Percentiles rank a stretch among this genome's conserved stretches.
These are phyloP conservation scores for Colletotrichum tropicicola DNA, from an alignment of 2,329 filamentous ascomycete species.

Conservation along the genomic window DNA sequence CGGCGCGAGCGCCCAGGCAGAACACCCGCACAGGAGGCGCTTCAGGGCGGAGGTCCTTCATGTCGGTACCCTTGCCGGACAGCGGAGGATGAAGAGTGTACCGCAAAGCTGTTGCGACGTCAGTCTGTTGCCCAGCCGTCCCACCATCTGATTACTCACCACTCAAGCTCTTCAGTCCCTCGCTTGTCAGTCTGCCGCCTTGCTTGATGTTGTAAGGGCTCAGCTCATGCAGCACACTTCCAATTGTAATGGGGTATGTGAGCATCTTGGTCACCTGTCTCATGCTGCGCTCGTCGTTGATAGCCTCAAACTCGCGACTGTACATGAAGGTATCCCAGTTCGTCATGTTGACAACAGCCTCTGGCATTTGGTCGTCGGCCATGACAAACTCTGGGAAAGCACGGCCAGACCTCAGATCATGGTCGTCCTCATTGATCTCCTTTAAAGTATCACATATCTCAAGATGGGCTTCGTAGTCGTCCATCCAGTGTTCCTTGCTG, in stretches of 20 bases:
- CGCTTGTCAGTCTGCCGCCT: constrained; percentile 79
- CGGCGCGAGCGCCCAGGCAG: constrained; percentile 93
- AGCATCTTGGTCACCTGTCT: constrained; percentile 91
- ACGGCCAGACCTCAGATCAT: constrained; percentile 89
- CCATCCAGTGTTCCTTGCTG: constrained; percentile 93
- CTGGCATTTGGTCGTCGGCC: constrained; percentile 88
- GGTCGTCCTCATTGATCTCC: constrained; percentile 98
- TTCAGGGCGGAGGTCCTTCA: constrained; percentile 83
- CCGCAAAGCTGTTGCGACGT: constrained; percentile 72
- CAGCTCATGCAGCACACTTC: constrained; percentile 90
- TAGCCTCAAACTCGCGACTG: constrained; percentile 87
- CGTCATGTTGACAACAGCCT: constrained; percentile 94
- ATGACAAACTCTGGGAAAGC: constrained; percentile 96
- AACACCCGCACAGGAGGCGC: constrained; percentile 92
- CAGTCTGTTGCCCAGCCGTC: no score
- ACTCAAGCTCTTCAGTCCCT: constrained; percentile 93
- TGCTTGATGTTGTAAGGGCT: constrained; percentile 88
- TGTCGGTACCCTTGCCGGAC: constrained; percentile 75
- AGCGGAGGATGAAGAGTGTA: constrained; percentile 93
- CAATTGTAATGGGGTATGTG: constrained; percentile 93
- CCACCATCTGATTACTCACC: no score
- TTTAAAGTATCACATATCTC: constrained; percentile 90
- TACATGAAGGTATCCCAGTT: constrained; percentile 99
- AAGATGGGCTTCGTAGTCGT: constrained; percentile 92
- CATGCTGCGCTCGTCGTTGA: constrained; percentile 91